Evolutionary conservation across 2,329 filamentous ascomycete species (phyloP).

Genomic region (Paraphaeosphaeria sporulosa): DNA sequence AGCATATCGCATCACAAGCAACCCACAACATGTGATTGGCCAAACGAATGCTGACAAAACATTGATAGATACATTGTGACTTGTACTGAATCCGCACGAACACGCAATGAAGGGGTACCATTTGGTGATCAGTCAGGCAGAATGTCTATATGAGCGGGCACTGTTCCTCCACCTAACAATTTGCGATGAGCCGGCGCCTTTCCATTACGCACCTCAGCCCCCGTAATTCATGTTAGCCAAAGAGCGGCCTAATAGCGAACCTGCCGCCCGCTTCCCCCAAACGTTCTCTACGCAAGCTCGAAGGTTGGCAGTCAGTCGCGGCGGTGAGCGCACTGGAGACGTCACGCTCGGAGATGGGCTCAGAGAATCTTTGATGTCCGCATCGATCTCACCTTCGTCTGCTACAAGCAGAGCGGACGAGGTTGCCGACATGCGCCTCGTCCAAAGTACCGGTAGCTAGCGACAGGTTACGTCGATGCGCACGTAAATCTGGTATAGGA

Average conservation of each 20-base stretch:
- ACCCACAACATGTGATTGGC: neutral
- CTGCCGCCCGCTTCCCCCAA: no score
- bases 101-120: neutral
- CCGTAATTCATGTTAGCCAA: neutral
- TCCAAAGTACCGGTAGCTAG: no score
- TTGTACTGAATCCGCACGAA: neutral
- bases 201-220: neutral
- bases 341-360: no score
- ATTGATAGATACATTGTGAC: neutral
- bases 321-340: neutral
- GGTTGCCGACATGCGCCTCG: no score
- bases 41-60: neutral
- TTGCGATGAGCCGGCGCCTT: neutral
- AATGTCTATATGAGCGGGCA: neutral
- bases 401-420: no score
- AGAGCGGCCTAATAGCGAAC: neutral
- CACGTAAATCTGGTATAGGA: no score
- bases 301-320: no score
- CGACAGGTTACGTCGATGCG: no score
- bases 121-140: neutral
- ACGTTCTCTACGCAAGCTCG: neutral
- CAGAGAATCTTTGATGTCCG: no score
- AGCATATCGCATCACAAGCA: neutral
- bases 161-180: neutral
- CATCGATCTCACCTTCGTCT: no score